Evolutionary conservation across 1,284 basidiomycete genomes (phyloP).

Genomic region (Sanghuangporus sanghuang): DNA sequence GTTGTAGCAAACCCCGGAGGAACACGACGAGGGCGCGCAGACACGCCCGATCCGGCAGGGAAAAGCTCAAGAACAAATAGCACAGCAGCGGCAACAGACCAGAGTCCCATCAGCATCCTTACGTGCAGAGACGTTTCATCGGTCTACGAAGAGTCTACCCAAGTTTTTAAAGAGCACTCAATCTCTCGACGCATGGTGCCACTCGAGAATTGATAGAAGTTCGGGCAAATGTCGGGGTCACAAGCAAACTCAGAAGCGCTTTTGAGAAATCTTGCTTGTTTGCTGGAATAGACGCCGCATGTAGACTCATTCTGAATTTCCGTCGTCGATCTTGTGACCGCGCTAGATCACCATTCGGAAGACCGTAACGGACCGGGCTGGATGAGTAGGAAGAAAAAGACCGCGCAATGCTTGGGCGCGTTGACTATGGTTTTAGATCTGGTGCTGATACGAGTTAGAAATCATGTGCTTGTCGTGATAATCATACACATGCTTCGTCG

Average conservation of each 20-base stretch:
- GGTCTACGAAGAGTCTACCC: background rate
- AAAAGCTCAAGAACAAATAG: background rate
- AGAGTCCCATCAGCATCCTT: background rate
- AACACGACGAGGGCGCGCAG: background rate
- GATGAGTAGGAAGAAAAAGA: background rate
- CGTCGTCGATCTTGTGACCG: background rate
- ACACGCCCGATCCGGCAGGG: background rate
- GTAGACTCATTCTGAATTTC: background rate
- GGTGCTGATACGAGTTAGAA: background rate
- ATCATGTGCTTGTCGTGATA: background rate
- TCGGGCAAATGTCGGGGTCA: background rate
- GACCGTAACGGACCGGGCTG: background rate
- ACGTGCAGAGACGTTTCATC: background rate
- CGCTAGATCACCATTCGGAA: background rate
- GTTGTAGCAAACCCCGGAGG: constrained; percentile 41
- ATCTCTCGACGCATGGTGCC: background rate
- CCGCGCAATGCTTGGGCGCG: background rate
- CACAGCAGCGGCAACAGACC: background rate
- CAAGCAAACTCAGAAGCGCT: background rate
- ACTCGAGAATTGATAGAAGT: background rate
- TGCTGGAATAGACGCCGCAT: background rate
- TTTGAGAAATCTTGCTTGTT: background rate
- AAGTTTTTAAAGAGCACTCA: background rate
- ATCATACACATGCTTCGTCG: background rate
- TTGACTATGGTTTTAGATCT: background rate